A percentile compares a stretch with the other conserved stretches of the same genome.
These are phyloP conservation scores for Eleusine coracana DNA, from an alignment of 176 grass and related monocot species.

Conservation along the genomic window DNA sequence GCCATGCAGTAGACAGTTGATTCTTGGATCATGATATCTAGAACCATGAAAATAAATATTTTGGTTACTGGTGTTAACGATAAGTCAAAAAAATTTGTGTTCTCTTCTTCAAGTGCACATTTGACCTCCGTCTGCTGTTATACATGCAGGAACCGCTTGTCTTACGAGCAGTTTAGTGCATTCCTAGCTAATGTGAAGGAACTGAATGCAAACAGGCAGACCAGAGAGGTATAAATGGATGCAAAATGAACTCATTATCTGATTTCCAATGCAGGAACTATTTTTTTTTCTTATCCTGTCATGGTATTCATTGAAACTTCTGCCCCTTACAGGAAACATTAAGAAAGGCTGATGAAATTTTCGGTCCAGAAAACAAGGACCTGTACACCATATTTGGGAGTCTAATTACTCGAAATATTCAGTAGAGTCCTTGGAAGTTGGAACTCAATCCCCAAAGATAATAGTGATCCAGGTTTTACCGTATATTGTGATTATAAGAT, in stretches of 20 bases:
- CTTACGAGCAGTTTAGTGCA: slow-evolving; percentile 94
- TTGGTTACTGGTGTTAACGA: slow-evolving; percentile 15
- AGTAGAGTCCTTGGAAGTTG: slow-evolving; percentile 35
- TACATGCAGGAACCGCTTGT: slow-evolving; percentile 78
- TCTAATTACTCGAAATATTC: slow-evolving; percentile 81
- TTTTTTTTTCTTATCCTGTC: not conserved
- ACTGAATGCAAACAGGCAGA: slow-evolving; percentile 86
- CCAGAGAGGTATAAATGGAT: slow-evolving; percentile 73
- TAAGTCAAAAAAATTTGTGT: slow-evolving; percentile 13
- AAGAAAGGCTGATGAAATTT: slow-evolving; percentile 87
- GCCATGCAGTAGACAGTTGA: not conserved
- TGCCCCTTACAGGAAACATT: slow-evolving; percentile 77
- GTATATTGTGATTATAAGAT: slow-evolving; percentile 32
- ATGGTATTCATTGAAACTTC: slow-evolving; percentile 27
- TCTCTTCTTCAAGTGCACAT: not conserved
- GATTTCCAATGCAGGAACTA: slow-evolving; percentile 3
- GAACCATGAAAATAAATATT: not conserved
- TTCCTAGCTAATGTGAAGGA: slow-evolving; percentile 98
- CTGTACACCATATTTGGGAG: slow-evolving; percentile 86
- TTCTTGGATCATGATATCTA: not conserved
- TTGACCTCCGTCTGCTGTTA: slow-evolving; percentile 24
- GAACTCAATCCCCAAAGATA: slow-evolving; percentile 4
- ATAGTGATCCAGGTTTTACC: slow-evolving; percentile 25
- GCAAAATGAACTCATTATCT: slow-evolving; percentile 17
- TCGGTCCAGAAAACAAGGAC: slow-evolving; percentile 87